Base-by-base conservation (phyloP, 352 stramenopile species). In the Phytophthora sp. region DNA sequence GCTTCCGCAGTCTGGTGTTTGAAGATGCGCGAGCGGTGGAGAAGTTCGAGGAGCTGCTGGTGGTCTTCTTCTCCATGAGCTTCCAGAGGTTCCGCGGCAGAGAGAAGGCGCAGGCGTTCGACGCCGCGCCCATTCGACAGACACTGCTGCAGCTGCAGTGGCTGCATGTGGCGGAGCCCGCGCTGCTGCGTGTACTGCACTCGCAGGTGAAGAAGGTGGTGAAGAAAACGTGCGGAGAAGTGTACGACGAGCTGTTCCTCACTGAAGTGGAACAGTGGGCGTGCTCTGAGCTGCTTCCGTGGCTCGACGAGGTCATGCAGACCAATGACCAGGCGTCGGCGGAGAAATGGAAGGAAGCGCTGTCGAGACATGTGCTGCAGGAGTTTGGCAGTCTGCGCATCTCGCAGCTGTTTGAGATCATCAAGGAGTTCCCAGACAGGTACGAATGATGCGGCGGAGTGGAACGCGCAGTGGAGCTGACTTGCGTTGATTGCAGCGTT, bases 381-480 rank as follows among this genome's bases (percentile, higher is more conserved):
- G 78, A 88, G 45, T 95, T 92, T 61, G 82, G 76, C 5, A 76
- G 55, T 18, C 79, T 88, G 35, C 84, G 96, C n/a, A 96, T 97
- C 48, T 72, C 76, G 23, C 91, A 99, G 75, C 64, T 99, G 10
- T 99, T 99, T 76, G 94, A 99, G 48, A 97, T 99, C 27, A 97
- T 99, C 51, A 94, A 95, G 10, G 96, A 99, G 48, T 99, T 96
- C 72, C 96, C 97, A 0, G 96, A 99, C 67, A 98, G 89, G 56
- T 83, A 28, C 34, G 26, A 23, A 23, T 21, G 27, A 6, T 52
- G 35, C 8, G 51, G 43, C 42, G 15, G 2, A 20, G 13, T 35
- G 27, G 17, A 23, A 2, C 7, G 35, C 55, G 23, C 4, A 5
- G 34, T 20, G 9, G 21, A 37, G 12, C 28, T 53, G 11, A 51